Percentiles rank a stretch among this genome's conserved stretches.
These are phyloP conservation scores for Jacaranda copaia DNA, from an alignment of 257 asterid species.

Conservation along the genomic window DNA sequence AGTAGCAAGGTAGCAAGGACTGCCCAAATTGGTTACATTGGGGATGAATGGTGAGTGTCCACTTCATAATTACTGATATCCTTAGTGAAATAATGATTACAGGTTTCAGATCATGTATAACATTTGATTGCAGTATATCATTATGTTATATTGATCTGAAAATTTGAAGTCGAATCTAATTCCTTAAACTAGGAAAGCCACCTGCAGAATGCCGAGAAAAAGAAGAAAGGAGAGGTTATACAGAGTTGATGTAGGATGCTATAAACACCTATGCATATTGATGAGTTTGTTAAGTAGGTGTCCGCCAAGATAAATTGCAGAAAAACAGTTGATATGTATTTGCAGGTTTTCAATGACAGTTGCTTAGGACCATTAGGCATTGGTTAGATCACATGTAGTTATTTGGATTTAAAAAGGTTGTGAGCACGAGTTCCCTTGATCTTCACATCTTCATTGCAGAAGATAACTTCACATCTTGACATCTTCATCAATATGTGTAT, in stretches of 20 bases:
- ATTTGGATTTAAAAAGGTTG: too few relatives aligned
- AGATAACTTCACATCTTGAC: too few relatives aligned
- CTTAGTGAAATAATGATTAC: not conserved
- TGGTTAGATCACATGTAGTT: too few relatives aligned
- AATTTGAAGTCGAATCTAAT: not conserved
- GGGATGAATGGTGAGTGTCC: conserved; percentile 84
- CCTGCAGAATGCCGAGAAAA: not conserved
- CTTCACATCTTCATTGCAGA: too few relatives aligned
- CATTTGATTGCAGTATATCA: not conserved
- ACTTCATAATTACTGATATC: not conserved
- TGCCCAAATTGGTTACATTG: conserved; percentile 73
- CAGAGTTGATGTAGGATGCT: not conserved
- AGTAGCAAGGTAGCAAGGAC: conserved; percentile 35
- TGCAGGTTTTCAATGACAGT: not conserved
- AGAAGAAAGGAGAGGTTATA: not conserved
- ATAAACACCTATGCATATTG: not conserved
- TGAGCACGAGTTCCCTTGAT: too few relatives aligned
- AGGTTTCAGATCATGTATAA: not conserved
- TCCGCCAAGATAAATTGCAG: not conserved
- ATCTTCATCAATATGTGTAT: not conserved
- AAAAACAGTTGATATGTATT: not conserved
- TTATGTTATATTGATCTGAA: too few relatives aligned
- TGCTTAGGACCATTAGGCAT: not conserved
- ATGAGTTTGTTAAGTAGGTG: not conserved
- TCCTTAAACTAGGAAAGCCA: not conserved